Evolutionary conservation across 352 stramenopile species (phyloP).

Genomic region (Phytophthora megakarya): DNA sequence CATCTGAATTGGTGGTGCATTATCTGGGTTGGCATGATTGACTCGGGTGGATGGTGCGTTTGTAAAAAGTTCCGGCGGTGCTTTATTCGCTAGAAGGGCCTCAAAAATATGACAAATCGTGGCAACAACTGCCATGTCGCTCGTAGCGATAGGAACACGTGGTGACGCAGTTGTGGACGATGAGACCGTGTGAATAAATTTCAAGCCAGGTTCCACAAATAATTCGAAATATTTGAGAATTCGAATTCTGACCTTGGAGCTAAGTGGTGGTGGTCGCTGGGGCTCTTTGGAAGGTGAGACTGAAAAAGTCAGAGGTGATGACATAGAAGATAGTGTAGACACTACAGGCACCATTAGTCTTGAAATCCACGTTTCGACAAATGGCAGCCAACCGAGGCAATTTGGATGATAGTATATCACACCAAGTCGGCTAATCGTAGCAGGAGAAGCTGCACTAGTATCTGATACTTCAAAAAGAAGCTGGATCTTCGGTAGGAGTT

Average conservation of each 20-base stretch:
- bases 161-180: constrained; percentile 3
- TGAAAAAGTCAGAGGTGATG: not conserved
- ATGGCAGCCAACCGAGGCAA: constrained; percentile 68
- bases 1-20: too few species aligned
- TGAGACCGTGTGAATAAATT: constrained; percentile 43
- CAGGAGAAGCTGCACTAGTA: constrained; percentile 89
- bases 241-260: constrained; percentile 41
- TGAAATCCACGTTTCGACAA: constrained; percentile 67
- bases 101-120: constrained; percentile 69
- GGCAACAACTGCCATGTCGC: constrained; percentile 55
- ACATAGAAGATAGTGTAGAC: not conserved
- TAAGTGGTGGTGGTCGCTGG: constrained; percentile 27
- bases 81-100: constrained; percentile 48
- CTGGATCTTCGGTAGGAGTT: constrained; percentile 86
- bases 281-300: not conserved
- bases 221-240: constrained; percentile 66
- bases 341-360: constrained; percentile 35
- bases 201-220: constrained; percentile 58
- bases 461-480: constrained; percentile 94
- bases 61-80: constrained; percentile 45
- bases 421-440: constrained; percentile 91
- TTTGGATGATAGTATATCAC: constrained; percentile 89
- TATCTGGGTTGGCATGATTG: constrained; percentile 5
- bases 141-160: constrained; percentile 51
- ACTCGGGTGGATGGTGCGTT: constrained; percentile 6